Evolutionary conservation across 2,329 filamentous ascomycete genomes (phyloP).

Genomic region (Dryadomyces sulphureus): DNA sequence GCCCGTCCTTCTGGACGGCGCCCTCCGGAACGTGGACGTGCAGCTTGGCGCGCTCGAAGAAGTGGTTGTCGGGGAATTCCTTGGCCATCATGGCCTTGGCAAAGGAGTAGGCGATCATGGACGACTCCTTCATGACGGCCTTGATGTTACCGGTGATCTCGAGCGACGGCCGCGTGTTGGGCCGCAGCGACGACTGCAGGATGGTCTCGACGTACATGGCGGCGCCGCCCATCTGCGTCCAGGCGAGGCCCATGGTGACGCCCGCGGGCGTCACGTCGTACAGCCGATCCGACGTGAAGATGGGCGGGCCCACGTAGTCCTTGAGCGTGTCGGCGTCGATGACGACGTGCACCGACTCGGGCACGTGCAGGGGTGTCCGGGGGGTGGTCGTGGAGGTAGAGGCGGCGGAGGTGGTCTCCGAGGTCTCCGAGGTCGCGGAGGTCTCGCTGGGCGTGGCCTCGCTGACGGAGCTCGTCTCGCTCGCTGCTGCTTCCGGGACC

Average conservation of each 20-base stretch:
- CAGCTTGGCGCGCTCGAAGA: conserved; percentile 90
- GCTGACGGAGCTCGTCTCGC: not conserved
- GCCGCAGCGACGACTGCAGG: conserved; percentile 64
- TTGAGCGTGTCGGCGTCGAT: conserved; percentile 86
- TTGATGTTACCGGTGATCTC: conserved; percentile 93
- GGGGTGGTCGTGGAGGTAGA: conserved; percentile 34
- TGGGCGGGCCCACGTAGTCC: conserved; percentile 89
- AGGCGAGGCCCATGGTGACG: conserved; percentile 94
- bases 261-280: conserved; percentile 89
- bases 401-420: conserved; percentile 11
- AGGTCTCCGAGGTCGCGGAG: conserved; percentile 13
- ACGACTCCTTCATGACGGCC: conserved; percentile 96
- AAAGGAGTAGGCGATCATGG: conserved; percentile 88
- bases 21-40: conserved; percentile 96
- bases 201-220: conserved; percentile 97
- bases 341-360: conserved; percentile 69
- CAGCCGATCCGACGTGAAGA: conserved; percentile 89
- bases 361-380: conserved; percentile 65
- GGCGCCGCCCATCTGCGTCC: conserved; percentile 93
- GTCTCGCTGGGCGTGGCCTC: conserved; percentile 6
- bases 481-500: conserved; percentile 50
- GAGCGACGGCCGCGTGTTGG: conserved; percentile 60
- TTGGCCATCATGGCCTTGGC: conserved; percentile 78
- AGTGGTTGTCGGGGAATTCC: conserved; percentile 77
- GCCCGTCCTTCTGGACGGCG: conserved; percentile 87